A percentile compares a stretch with the other conserved stretches of the same genome.
Evolutionary conservation across 164 flowering plant genomes (phyloP).

Genomic region (Cinnamomum chago): DNA sequence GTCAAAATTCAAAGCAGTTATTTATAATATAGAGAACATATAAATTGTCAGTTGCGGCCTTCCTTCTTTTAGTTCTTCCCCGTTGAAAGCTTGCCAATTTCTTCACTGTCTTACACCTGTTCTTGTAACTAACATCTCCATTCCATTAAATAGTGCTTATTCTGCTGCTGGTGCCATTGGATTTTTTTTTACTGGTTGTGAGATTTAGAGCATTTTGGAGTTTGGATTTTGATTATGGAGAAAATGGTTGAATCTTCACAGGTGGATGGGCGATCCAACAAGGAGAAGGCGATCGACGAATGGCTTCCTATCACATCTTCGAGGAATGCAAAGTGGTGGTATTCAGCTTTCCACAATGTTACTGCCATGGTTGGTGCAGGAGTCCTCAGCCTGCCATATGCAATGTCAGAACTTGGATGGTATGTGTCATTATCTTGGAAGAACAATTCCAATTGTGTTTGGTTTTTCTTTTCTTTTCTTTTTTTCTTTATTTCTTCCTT

Average conservation of each 20-base stretch:
- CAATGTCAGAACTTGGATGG: constrained; percentile 68
- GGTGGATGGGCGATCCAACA: background rate
- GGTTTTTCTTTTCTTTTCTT: background rate
- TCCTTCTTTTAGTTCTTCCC: background rate
- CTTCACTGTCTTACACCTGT: too few species aligned
- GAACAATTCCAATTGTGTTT: too few species aligned
- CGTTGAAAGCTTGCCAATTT: background rate
- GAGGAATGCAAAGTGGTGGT: constrained; percentile 57
- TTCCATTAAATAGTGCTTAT: background rate
- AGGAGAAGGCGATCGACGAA: constrained; percentile 34
- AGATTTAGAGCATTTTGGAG: background rate
- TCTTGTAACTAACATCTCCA: background rate
- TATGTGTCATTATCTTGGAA: constrained; percentile 11
- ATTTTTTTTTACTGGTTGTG: background rate
- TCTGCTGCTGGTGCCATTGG: background rate
- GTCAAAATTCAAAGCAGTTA: background rate
- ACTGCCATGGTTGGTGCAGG: constrained; percentile 77
- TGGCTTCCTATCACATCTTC: constrained; percentile 65
- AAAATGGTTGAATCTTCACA: background rate
- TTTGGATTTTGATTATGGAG: background rate
- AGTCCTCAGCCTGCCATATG: constrained; percentile 56
- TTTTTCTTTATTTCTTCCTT: too few species aligned
- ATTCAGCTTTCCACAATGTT: constrained; percentile 65
- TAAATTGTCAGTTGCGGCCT: background rate
- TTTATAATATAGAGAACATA: too few species aligned